phyloP scores from a whole-genome alignment of 371 early-diverging fungal genomes.

The Mucor indicus region DNA sequence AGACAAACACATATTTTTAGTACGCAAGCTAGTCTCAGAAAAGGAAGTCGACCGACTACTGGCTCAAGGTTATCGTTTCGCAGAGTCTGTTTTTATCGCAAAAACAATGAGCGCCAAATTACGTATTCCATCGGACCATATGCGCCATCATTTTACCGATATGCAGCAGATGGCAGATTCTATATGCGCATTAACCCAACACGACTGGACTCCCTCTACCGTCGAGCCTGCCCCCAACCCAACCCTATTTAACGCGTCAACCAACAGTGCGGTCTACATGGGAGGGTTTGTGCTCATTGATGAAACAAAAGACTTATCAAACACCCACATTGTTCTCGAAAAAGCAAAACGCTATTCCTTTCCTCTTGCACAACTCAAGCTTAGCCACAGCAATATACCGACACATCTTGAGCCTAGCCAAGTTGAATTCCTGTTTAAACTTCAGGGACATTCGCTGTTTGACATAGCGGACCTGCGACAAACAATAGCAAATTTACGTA shows the following conservation, averaged over 20 bases:
- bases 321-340: slow-evolving; percentile 29
- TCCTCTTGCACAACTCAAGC: slow-evolving; percentile 27
- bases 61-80: slow-evolving; percentile 43
- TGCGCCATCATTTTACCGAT: slow-evolving; percentile 32
- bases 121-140: slow-evolving; percentile 34
- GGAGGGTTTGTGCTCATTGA: slow-evolving; percentile 35
- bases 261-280: slow-evolving; percentile 20
- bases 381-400: slow-evolving; percentile 5
- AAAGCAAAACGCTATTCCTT: slow-evolving; percentile 30
- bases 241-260: slow-evolving; percentile 16
- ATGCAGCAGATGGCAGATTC: slow-evolving; percentile 30
- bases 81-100: slow-evolving; percentile 41
- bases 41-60: slow-evolving; percentile 24
- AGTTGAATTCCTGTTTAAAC: slow-evolving; percentile 14
- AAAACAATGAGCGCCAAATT: slow-evolving; percentile 38
- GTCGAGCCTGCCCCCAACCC: no score
- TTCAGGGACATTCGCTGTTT: slow-evolving; percentile 25
- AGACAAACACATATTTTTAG: slow-evolving; percentile 36
- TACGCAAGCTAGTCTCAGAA: slow-evolving; percentile 17
- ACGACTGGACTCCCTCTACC: slow-evolving; percentile 5
- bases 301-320: slow-evolving; percentile 16
- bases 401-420: slow-evolving; percentile 13
- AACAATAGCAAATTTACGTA: no score
- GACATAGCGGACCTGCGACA: slow-evolving; percentile 12
- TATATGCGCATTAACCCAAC: slow-evolving; percentile 7